Base-by-base conservation (phyloP, 1,284 basidiomycete species). In the Afroboletus lepidellus region DNA sequence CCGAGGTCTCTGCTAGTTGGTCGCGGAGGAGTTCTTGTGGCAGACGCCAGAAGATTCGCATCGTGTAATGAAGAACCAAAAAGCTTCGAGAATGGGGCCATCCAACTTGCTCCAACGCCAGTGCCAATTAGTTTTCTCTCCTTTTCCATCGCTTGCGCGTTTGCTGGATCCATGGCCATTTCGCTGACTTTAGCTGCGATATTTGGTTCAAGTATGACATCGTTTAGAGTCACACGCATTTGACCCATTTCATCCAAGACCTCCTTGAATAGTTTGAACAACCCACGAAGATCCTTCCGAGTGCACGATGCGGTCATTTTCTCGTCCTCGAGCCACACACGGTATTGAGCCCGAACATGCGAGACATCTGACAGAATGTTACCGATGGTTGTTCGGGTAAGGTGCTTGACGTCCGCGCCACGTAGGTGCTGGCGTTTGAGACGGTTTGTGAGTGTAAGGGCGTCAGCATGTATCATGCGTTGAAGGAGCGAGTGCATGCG, bases 341-440 rank as follows among this genome's bases (percentile, higher is more conserved):
- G 83, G 77, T 94, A 94, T 45, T 90, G 86, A 12, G 77, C 71
- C 6, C 93, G 85, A 24, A 98, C 73, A 16, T 79, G 79, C 8
- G 77, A 76, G 8, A 86, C 77, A 51, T 99, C 95, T 32, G 77
- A 72, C 16, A 94, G 67, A 46, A 98, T 86, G 37, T 80, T 78
- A 52, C 83, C 81, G 52, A 98, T 79, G 0, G 94, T 98, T 20
- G 82, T 84, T 36, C 88, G 85, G 0, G 94, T 95, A 16, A 98
- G 77, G 64, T 98, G 92, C 15, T 85, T 83, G 18, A 98, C 81
- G 61, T 98, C 95, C 38, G 86, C 84, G 3, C 90, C 87, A 51
- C 83, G 87, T 2, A 98, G 78, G 63, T 95, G 84, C 60, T 98
- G 96, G 42, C 94, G 87, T 71, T 94, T 96, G 39, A 99, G 77